phyloP scores from a whole-genome alignment of 2,329 filamentous ascomycete species.

The Sphaerulina vaccinii region DNA sequence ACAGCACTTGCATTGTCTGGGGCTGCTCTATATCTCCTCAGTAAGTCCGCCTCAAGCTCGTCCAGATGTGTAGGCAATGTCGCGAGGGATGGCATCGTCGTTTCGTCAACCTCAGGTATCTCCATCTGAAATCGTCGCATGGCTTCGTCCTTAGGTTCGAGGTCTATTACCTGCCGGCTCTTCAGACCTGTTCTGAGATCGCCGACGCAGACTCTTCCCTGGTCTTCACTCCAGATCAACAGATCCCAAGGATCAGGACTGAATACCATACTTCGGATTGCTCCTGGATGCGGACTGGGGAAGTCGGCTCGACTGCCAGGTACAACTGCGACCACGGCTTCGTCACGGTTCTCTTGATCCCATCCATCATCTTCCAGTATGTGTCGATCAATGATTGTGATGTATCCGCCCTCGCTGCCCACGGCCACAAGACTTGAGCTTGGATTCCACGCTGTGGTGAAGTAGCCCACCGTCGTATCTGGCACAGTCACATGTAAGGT shows the following conservation, averaged over 20 bases:
- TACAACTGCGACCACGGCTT: constrained; percentile 72
- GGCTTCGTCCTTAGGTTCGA: constrained; percentile 58
- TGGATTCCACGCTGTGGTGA: constrained; percentile 73
- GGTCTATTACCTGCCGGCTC: constrained; percentile 65
- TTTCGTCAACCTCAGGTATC: constrained; percentile 40
- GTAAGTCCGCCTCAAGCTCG: constrained; percentile 47
- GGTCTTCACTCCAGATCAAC: constrained; percentile 90
- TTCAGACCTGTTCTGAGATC: constrained; percentile 68
- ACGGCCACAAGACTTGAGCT: constrained; percentile 71
- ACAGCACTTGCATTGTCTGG: constrained; percentile 41
- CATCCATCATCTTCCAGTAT: constrained; percentile 38
- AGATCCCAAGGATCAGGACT: constrained; percentile 87
- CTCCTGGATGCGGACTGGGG: constrained; percentile 60
- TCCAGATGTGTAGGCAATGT: constrained; percentile 40
- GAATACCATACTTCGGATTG: constrained; percentile 88
- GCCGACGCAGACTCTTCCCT: constrained; percentile 70
- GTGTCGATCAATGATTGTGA: constrained; percentile 69
- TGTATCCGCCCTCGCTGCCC: constrained; percentile 76
- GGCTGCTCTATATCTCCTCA: constrained; percentile 44
- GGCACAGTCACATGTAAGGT: constrained; percentile 42
- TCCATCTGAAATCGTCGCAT: constrained; percentile 52
- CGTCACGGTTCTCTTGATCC: constrained; percentile 43
- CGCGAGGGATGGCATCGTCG: constrained; percentile 8
- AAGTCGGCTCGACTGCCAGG: constrained; percentile 68
- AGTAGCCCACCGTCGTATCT: constrained; percentile 58